Conservation (phyloP, 2,329 filamentous ascomycete genomes). For the Elsinoe batatas region DNA sequence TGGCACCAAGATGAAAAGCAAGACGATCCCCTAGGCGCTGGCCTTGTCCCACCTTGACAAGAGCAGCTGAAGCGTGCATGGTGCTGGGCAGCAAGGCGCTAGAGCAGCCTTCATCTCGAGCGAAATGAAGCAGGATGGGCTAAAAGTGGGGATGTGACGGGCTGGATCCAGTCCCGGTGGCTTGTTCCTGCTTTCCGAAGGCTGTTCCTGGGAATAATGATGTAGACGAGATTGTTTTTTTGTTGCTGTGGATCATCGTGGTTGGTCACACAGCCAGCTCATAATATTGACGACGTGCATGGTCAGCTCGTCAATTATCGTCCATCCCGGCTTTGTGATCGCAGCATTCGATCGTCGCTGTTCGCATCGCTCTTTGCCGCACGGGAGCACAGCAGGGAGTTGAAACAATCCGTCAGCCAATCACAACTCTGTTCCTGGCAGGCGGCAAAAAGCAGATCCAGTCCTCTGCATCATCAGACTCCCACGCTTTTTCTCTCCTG, state of each 20-base stretch:
- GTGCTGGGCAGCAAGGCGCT: conserved; percentile 1
- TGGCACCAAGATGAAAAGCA: background rate
- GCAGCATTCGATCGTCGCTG: background rate
- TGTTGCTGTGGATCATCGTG: background rate
- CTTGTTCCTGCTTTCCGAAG: background rate
- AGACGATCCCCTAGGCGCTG: background rate
- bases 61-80: background rate
- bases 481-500: background rate
- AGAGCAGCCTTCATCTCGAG: background rate
- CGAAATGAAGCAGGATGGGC: conserved; percentile 8
- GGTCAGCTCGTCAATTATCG: background rate
- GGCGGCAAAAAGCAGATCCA: background rate
- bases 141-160: conserved; percentile 6
- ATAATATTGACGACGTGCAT: background rate
- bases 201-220: background rate
- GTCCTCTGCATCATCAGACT: background rate
- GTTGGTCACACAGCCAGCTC: conserved; percentile 4
- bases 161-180: background rate
- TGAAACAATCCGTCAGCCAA: conserved; percentile 2
- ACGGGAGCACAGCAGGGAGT: background rate
- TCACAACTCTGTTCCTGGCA: background rate
- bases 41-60: background rate
- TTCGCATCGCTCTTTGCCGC: background rate
- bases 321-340: background rate
- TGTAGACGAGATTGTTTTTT: background rate